Conservation (phyloP, 192 early-diverging fungal species). For the Thoreauomyces humboldtii region DNA sequence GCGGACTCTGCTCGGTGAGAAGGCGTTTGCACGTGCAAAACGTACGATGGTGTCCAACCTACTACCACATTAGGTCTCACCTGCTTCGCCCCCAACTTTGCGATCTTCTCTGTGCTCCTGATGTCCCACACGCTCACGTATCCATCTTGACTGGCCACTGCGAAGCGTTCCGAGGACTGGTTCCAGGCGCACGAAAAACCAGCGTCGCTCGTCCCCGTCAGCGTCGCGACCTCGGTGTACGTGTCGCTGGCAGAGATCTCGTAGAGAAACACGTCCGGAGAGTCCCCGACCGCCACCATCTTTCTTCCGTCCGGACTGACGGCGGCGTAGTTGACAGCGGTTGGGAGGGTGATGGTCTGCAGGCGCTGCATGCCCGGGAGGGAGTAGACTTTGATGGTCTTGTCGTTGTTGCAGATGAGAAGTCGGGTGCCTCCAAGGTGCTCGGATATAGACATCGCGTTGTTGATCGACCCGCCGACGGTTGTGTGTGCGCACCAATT, state of each 20-base stretch:
- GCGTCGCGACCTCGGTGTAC: constrained; percentile 71
- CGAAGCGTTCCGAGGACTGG: constrained; percentile 88
- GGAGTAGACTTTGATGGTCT: constrained; percentile 85
- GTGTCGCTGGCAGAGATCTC: constrained; percentile 64
- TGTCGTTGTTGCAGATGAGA: constrained; percentile 91
- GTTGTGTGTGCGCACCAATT: constrained; percentile 62
- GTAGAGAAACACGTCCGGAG: constrained; percentile 82
- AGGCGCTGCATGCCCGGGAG: constrained; percentile 76
- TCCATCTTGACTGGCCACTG: constrained; percentile 93
- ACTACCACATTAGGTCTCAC: constrained; percentile 35
- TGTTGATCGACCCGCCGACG: constrained; percentile 82
- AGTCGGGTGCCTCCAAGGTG: constrained; percentile 62
- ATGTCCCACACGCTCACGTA: constrained; percentile 92
- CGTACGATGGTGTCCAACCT: neutral
- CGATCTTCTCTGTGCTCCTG: constrained; percentile 71
- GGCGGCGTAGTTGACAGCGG: constrained; percentile 87
- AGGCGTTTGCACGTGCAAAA: neutral
- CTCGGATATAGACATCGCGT: constrained; percentile 70
- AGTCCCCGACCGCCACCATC: constrained; percentile 91
- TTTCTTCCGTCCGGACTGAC: constrained; percentile 90
- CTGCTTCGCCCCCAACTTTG: constrained; percentile 70
- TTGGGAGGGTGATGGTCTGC: constrained; percentile 75
- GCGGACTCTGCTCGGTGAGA: constrained; percentile 51
- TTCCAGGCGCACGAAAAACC: constrained; percentile 96
- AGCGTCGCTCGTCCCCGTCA: constrained; percentile 81